Evolutionary conservation across 2,329 filamentous ascomycete genomes (phyloP), one percentile per base, ranked within the genome.

Genomic region (Coleophoma eucalyptorum): DNA sequence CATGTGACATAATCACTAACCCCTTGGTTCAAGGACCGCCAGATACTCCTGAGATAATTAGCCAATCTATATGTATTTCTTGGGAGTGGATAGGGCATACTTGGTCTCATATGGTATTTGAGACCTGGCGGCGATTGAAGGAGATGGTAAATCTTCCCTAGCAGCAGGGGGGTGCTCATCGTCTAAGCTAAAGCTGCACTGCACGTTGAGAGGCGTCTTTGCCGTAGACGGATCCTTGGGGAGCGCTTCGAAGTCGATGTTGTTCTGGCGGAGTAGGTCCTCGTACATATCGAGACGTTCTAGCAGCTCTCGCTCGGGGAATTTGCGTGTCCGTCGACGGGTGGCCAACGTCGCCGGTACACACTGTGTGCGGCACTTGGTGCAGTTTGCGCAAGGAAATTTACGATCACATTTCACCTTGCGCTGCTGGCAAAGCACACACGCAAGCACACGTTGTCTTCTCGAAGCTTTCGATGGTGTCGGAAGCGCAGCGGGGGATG

Each of bases 381-480:
- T 72, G 62, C 87, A 90, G 67, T 86, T 86, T 60, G 78, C 74
- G 63, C 87, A 90, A 15, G 87, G 87, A 67, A 84, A 84, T 58
- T 78, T 81, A 67, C 86, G 86, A 67, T 90, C 83, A 67, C 87
- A 90, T 53, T 84, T 84, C 40, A 90, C 79, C 66, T 90, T 90
- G 54, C 86, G 81, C 65, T 88, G 86, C 64, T 91, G 87, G 63
- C 89, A 93, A 18, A 84, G 75, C 13, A 89, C 76, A 61, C 89
- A 93, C 0, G 79, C 19, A 21, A 44, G 13, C 11, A 44, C 42
- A 5, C 42, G 42, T n/a, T 56, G 55, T 49, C 55, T 50, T 44
- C 56, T 62, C 21, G 54, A 51, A 45, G 46, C 34, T 21, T 56
- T 52, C 21, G 52, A 44, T 38, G 35, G 35, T 15, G 35, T 6